A percentile compares a stretch with the other conserved stretches of the same genome.
Evolutionary conservation across 805 yeast genomes (phyloP).

Genomic region (Schwanniomyces pseudopolymorphus): DNA sequence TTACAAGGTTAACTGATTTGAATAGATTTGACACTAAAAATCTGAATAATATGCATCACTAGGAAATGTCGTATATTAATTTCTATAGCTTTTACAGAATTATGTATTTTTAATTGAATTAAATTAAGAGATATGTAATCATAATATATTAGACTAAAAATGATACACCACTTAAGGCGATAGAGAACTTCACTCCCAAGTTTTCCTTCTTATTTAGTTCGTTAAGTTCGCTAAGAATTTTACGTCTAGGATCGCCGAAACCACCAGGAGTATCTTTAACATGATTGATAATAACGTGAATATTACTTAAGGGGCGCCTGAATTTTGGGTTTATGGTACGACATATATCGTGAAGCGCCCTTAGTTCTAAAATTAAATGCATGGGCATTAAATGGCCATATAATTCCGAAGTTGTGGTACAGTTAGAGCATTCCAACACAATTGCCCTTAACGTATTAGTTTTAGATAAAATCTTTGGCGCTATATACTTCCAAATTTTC

Average conservation of each 20-base stretch:
- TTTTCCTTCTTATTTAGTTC: constrained; percentile 30
- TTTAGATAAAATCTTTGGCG: constrained; percentile 41
- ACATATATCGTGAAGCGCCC: constrained; percentile 17
- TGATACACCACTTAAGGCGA: constrained; percentile 57
- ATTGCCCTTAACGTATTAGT: constrained; percentile 47
- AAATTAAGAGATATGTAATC: not conserved
- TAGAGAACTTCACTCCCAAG: constrained; percentile 47
- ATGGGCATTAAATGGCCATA: constrained; percentile 83
- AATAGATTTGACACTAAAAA: not conserved
- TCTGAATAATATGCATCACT: not conserved
- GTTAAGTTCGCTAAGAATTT: constrained; percentile 51
- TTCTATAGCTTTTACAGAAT: not conserved
- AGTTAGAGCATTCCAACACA: constrained; percentile 63
- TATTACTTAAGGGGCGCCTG: constrained; percentile 37
- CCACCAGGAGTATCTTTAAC: constrained; percentile 41
- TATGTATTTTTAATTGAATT: not conserved
- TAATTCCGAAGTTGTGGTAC: constrained; percentile 44
- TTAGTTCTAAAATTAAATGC: constrained; percentile 58
- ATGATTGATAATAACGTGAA: constrained; percentile 50
- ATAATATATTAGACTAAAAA: constrained; percentile 11
- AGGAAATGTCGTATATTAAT: not conserved
- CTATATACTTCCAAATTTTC: constrained; percentile 57
- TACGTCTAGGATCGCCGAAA: constrained; percentile 54
- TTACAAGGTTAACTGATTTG: constrained; percentile 41
- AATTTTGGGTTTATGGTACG: constrained; percentile 8